phyloP scores from a whole-genome alignment of 441 rosid genomes.

The Euphorbia neoarborescens region DNA sequence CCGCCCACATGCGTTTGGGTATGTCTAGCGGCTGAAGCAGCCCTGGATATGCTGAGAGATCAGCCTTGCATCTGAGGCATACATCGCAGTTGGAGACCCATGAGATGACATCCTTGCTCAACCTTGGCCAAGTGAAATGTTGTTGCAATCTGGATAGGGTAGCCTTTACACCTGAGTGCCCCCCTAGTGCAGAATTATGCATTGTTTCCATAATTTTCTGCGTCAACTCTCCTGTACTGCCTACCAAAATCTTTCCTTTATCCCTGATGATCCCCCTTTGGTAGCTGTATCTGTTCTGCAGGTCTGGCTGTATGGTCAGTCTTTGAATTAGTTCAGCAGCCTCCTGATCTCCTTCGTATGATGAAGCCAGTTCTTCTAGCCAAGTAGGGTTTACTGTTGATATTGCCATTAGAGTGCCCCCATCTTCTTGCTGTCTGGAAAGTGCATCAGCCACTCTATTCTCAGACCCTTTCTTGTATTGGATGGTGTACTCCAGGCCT shows the following conservation, averaged over 20 bases:
- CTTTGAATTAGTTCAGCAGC: not conserved
- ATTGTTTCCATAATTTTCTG: not conserved
- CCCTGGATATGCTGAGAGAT: not conserved
- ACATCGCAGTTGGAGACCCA: not conserved
- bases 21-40: not conserved
- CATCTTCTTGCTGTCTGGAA: not conserved
- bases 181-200: not conserved
- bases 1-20: not conserved
- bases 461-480: not conserved
- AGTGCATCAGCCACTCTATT: not conserved
- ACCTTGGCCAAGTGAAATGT: not conserved
- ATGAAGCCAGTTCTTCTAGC: not conserved
- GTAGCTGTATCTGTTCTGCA: not conserved
- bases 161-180: not conserved
- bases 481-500: not conserved
- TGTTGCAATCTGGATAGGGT: not conserved
- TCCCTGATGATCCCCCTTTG: not conserved
- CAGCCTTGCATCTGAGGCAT: not conserved
- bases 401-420: not conserved
- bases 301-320: not conserved
- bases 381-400: not conserved
- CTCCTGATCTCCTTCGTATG: not conserved
- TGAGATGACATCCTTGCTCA: not conserved
- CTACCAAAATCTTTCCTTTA: not conserved
- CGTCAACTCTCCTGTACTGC: not conserved